Evolutionary conservation across 2,329 filamentous ascomycete species (phyloP), one percentile per base, ranked within the genome.

Genomic region (Fusarium clavum): DNA sequence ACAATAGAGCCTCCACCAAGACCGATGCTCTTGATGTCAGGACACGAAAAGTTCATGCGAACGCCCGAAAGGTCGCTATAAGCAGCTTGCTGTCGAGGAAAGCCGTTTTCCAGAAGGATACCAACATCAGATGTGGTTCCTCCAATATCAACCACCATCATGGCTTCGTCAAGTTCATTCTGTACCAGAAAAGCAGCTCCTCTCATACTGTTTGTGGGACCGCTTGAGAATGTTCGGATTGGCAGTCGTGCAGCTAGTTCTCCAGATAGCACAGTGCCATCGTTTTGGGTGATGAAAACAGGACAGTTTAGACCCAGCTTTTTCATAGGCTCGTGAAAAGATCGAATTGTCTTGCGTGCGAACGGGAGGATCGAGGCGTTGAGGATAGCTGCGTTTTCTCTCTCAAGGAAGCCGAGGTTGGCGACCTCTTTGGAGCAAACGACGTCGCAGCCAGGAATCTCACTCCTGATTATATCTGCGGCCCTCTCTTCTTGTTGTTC

Each of bases 41-140:
- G 87, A 51, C 79, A 87, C 38, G 84, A 82, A 73, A 86, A 86
- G 73, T 91, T 91, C 79, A 88, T 88, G 10, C 88, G 83, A 3
- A 92, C 87, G 0, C 89, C 90, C 0, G 86, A 86, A 4, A 91
- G 80, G 32, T 90, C 85, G 34, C 86, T 89, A 66, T 88, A 91
- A 0, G 88, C 87, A 8, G 88, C 86, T 52, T 87, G 85, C 75
- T 90, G 87, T 32, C 88, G 82, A 1, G 90, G 90, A 52, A 91
- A 89, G 0, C 90, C 89, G 51, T 86, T 90, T 0, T 85, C 82
- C 9, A 89, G 82, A 6, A 92, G 76, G 1, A 90, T 77, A 0
- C 90, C 88, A 13, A 90, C 87, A 69, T 91, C 90, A 0, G 88
- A 87, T 0, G 89, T 91, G 0, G 90, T 92, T 5, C 90, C 89